These are phyloP conservation scores for Taphrina flavorubra DNA, from an alignment of 1,139 yeast species.

Conservation along the genomic window DNA sequence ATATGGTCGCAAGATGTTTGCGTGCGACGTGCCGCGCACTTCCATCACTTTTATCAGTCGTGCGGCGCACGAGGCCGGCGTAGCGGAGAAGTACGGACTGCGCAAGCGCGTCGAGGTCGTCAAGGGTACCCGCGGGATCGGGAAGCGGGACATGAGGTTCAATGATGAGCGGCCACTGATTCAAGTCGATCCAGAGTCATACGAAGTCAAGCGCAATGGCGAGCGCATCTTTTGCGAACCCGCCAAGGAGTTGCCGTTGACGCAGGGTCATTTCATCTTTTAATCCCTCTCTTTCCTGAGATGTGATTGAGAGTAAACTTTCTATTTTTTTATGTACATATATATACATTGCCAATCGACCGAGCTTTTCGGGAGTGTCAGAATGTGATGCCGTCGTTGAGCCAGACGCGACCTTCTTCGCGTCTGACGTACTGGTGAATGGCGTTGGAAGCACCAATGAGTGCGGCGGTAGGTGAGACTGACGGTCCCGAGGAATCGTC, in stretches of 20 bases:
- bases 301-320: background rate
- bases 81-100: slow-evolving; percentile 37
- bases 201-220: slow-evolving; percentile 42
- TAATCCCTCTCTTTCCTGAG: background rate
- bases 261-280: slow-evolving; percentile 39
- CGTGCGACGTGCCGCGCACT: slow-evolving; percentile 37
- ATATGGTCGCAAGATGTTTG: slow-evolving; percentile 42
- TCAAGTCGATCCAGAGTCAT: slow-evolving; percentile 42
- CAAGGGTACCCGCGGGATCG: slow-evolving; percentile 35
- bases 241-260: slow-evolving; percentile 39
- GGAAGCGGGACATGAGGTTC: slow-evolving; percentile 41
- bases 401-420: slow-evolving; percentile 42
- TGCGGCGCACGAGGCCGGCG: slow-evolving; percentile 39
- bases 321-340: background rate
- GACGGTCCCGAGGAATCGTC: background rate
- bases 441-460: slow-evolving; percentile 39
- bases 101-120: slow-evolving; percentile 42
- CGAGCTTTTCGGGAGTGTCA: slow-evolving; percentile 9
- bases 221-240: slow-evolving; percentile 40
- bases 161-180: slow-evolving; percentile 40
- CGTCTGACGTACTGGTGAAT: slow-evolving; percentile 38
- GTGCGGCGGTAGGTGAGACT: background rate
- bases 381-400: slow-evolving; percentile 39
- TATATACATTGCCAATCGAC: background rate
- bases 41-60: slow-evolving; percentile 40